Percentiles rank a stretch among this genome's conserved stretches.
These are phyloP conservation scores for Suillus decipiens DNA, from an alignment of 768 basidiomycete species.

Conservation along the genomic window DNA sequence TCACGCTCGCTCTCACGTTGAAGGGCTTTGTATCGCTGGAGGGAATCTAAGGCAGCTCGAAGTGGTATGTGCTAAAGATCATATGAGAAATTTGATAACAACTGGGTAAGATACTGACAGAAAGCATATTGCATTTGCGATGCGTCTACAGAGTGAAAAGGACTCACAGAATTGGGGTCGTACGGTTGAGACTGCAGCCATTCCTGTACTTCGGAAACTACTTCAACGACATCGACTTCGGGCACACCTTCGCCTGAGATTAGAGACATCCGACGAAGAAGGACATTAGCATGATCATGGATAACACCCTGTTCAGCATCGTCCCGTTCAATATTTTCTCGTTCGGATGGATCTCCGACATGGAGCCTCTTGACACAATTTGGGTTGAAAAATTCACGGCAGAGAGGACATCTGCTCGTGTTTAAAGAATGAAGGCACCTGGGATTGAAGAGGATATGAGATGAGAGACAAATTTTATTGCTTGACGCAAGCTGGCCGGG, in stretches of 20 bases:
- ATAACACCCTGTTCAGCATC: constrained; percentile 41
- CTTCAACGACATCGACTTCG: constrained; percentile 35
- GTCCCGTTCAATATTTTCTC: constrained; percentile 32
- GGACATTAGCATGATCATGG: constrained; percentile 38
- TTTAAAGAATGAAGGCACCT: constrained; percentile 58
- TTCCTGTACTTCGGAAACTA: constrained; percentile 48
- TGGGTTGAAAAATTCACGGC: constrained; percentile 57
- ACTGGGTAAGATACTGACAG: background rate
- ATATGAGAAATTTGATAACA: constrained; percentile 21
- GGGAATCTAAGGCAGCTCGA: too few species aligned
- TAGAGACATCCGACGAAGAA: constrained; percentile 37
- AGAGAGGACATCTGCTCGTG: constrained; percentile 62
- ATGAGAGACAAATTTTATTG: background rate
- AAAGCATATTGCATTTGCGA: background rate
- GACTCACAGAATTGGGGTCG: constrained; percentile 39
- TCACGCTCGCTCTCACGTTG: constrained; percentile 36
- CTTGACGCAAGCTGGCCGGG: constrained; percentile 11
- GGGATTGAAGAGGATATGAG: background rate
- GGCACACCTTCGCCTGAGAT: constrained; percentile 35
- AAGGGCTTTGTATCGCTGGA: constrained; percentile 40
- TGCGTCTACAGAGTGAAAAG: constrained; percentile 5
- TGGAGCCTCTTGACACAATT: constrained; percentile 65
- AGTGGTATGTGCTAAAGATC: constrained; percentile 34
- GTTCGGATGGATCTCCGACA: constrained; percentile 45
- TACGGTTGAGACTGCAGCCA: constrained; percentile 49